A percentile compares a stretch with the other conserved stretches of the same genome.
phyloP scores from a whole-genome alignment of 2,329 filamentous ascomycete species.

The Arthrobotrys iridis region DNA sequence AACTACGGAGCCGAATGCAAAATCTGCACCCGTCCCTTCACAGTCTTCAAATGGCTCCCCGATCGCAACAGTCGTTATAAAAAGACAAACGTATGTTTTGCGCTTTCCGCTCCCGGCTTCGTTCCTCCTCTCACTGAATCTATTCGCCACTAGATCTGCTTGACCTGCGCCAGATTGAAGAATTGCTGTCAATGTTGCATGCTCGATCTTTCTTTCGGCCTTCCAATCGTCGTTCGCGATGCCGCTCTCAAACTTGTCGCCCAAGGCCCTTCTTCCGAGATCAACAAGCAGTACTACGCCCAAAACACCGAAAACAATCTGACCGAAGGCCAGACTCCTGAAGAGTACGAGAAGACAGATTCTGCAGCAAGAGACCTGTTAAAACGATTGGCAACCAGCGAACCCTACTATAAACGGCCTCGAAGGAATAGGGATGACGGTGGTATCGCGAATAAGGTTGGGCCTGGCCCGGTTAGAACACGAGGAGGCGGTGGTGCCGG shows the following conservation, averaged over 20 bases:
- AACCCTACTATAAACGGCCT: constrained; percentile 91
- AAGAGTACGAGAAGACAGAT: constrained; percentile 77
- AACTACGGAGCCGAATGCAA: constrained; percentile 75
- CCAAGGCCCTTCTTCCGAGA: constrained; percentile 86
- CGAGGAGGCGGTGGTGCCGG: constrained; percentile 60
- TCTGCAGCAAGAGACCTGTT: constrained; percentile 93
- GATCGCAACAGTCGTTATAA: constrained; percentile 92
- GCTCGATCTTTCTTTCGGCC: constrained; percentile 93
- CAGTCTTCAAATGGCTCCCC: constrained; percentile 92
- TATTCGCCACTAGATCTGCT: constrained; percentile 66
- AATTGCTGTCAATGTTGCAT: constrained; percentile 99
- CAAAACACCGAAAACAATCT: constrained; percentile 97
- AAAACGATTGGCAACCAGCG: constrained; percentile 84
- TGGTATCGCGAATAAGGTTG: constrained; percentile 55
- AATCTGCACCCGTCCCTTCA: constrained; percentile 91
- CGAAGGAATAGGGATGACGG: constrained; percentile 59
- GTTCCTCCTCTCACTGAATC: neutral
- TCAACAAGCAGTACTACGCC: constrained; percentile 97
- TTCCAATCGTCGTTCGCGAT: constrained; percentile 94
- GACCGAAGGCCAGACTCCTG: constrained; percentile 77
- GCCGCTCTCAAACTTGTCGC: constrained; percentile 98
- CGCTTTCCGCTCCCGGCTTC: neutral
- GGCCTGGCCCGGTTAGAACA: constrained; percentile 60
- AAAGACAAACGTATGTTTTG: constrained; percentile 72
- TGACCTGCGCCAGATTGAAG: constrained; percentile 95